Conservation (phyloP, 352 stramenopile species). For the Phytopythium kandeliae region DNA sequence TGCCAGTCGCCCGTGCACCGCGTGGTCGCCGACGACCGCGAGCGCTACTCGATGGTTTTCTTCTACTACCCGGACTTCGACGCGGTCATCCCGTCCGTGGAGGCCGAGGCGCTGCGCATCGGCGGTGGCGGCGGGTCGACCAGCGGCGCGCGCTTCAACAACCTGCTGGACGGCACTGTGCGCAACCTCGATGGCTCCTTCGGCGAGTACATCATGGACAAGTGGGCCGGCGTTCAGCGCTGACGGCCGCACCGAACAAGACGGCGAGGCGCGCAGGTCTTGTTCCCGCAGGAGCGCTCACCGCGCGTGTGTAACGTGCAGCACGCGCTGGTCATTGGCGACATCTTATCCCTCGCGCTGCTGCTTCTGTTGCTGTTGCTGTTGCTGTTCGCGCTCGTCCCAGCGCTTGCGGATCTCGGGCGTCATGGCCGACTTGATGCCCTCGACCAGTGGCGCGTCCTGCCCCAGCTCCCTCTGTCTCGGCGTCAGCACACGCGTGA, state of each 20-base stretch:
- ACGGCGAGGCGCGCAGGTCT: neutral
- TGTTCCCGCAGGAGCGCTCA: neutral
- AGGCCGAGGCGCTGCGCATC: constrained; percentile 26
- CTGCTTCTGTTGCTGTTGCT: too few species aligned
- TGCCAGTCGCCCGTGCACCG: constrained; percentile 73
- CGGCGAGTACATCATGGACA: constrained; percentile 80
- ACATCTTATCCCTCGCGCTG: constrained; percentile 15
- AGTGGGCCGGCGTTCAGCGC: constrained; percentile 73
- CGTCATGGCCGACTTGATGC: constrained; percentile 66
- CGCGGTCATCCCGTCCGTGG: constrained; percentile 47
- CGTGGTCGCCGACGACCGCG: constrained; percentile 59
- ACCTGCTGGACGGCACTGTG: constrained; percentile 62
- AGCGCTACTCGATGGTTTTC: constrained; percentile 81
- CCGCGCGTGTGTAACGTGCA: neutral
- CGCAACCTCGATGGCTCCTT: constrained; percentile 51
- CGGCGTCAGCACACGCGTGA: neutral
- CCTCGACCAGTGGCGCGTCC: constrained; percentile 47
- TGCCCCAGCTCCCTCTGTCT: constrained; percentile 56
- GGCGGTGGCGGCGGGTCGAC: constrained; percentile 23
- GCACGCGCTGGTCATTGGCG: constrained; percentile 9
- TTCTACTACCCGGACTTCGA: constrained; percentile 86
- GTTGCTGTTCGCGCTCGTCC: too few species aligned
- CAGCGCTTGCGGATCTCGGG: constrained; percentile 50
- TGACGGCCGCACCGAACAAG: neutral
- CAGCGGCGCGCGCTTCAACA: constrained; percentile 48